phyloP scores from a whole-genome alignment of 805 yeast genomes.

The Millerozyma miso region DNA sequence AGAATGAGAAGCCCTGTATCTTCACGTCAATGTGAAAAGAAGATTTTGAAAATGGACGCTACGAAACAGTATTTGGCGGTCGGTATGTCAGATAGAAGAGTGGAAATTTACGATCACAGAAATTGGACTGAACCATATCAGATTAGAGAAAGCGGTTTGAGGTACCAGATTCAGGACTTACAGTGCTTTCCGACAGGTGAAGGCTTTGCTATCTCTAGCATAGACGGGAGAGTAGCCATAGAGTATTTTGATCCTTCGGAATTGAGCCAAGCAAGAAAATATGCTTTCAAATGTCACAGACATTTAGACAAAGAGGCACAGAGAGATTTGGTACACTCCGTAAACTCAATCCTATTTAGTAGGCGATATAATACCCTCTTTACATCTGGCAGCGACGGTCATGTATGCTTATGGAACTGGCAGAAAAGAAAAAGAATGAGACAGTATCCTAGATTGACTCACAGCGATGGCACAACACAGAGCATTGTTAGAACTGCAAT shows the following conservation, averaged over 20 bases:
- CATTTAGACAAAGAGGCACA: slow-evolving; percentile 30
- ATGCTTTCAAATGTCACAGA: slow-evolving; percentile 83
- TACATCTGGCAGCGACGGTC: slow-evolving; percentile 52
- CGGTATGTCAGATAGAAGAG: slow-evolving; percentile 49
- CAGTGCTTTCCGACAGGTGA: slow-evolving; percentile 47
- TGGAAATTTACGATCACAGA: slow-evolving; percentile 57
- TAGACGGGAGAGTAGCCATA: slow-evolving; percentile 81
- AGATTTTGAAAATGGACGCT: slow-evolving; percentile 62
- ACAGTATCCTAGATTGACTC: slow-evolving; percentile 30
- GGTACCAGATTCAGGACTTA: slow-evolving; percentile 58
- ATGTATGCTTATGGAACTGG: slow-evolving; percentile 50
- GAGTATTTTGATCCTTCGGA: slow-evolving; percentile 57
- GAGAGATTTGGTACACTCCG: slow-evolving; percentile 51
- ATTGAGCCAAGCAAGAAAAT: slow-evolving; percentile 43
- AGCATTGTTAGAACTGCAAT: slow-evolving; percentile 22
- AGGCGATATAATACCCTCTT: slow-evolving; percentile 35
- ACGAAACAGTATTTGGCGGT: slow-evolving; percentile 43
- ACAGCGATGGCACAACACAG: slow-evolving; percentile 13
- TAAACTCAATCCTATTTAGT: slow-evolving; percentile 45
- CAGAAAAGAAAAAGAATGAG: slow-evolving; percentile 40
- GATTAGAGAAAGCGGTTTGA: slow-evolving; percentile 59
- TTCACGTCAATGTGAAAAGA: slow-evolving; percentile 31
- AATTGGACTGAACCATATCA: slow-evolving; percentile 42
- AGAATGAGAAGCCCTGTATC: slow-evolving; percentile 10
- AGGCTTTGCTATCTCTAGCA: slow-evolving; percentile 65